Conservation (phyloP, 495 filamentous ascomycete genomes). For the Lichina pygmaea region DNA sequence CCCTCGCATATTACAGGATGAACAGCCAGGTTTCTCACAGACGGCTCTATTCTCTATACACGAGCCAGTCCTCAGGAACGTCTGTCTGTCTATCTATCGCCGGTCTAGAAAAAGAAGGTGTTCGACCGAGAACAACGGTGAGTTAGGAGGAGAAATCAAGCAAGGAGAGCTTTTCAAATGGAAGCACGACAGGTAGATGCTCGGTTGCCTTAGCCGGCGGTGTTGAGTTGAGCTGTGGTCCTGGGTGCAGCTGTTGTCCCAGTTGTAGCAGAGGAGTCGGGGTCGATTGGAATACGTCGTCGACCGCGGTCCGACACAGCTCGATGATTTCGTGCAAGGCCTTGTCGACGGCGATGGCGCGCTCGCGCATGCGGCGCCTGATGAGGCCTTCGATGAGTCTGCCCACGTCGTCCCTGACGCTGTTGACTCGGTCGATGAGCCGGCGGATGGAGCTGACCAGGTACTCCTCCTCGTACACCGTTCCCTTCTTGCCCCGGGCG, state of each 20-base stretch:
- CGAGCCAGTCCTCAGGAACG: too few relatives aligned
- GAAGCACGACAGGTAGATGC: not conserved
- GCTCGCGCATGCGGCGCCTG: slow-evolving; percentile 63
- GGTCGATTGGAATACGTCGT: slow-evolving; percentile 29
- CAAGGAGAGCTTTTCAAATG: not conserved
- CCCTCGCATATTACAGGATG: too few relatives aligned
- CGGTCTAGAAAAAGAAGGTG: too few relatives aligned
- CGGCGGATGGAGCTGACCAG: slow-evolving; percentile 65
- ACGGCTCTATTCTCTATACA: too few relatives aligned
- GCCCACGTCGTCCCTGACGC: slow-evolving; percentile 34
- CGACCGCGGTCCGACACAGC: slow-evolving; percentile 31
- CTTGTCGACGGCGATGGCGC: slow-evolving; percentile 49
- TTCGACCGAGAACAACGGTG: too few relatives aligned
- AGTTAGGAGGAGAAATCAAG: not conserved
- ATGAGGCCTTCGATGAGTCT: slow-evolving; percentile 46
- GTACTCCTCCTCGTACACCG: slow-evolving; percentile 94
- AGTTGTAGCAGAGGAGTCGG: not conserved
- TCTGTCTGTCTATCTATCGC: too few relatives aligned
- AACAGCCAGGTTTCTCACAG: too few relatives aligned
- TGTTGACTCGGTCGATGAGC: slow-evolving; percentile 62
- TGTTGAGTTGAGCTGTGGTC: not conserved
- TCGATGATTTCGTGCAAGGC: slow-evolving; percentile 43
- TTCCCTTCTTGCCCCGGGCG: slow-evolving; percentile 81
- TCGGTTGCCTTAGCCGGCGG: not conserved
- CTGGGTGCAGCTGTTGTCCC: not conserved